These are phyloP conservation scores for Fomitiporia mediterranea DNA, from an alignment of 1,284 basidiomycete genomes.

Conservation along the genomic window DNA sequence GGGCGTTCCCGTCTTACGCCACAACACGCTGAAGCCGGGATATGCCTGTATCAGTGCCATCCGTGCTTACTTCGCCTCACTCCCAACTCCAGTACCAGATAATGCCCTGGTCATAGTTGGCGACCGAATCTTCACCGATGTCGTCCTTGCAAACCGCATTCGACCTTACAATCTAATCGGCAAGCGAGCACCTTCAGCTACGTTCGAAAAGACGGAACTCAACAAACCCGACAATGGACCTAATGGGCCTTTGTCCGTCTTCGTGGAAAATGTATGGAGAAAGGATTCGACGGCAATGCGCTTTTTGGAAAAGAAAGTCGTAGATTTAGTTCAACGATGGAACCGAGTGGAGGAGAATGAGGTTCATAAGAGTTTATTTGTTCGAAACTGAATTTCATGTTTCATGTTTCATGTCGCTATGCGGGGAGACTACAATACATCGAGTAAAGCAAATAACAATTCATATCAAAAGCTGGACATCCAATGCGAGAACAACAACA, in stretches of 20 bases:
- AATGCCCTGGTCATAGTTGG: constrained; percentile 78
- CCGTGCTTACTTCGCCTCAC: constrained; percentile 57
- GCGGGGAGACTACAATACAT: neutral
- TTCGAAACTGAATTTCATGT: neutral
- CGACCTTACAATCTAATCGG: constrained; percentile 23
- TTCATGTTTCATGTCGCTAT: neutral
- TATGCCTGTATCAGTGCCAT: constrained; percentile 70
- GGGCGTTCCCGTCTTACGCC: constrained; percentile 78
- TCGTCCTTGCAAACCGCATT: constrained; percentile 82
- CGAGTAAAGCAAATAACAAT: neutral
- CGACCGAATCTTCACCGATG: constrained; percentile 88
- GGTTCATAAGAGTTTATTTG: neutral
- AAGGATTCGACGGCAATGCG: constrained; percentile 57
- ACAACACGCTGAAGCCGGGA: constrained; percentile 71
- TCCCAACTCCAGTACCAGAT: constrained; percentile 46
- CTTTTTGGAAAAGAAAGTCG: constrained; percentile 48
- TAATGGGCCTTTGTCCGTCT: constrained; percentile 55
- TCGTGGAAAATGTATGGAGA: constrained; percentile 66
- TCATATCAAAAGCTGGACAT: neutral
- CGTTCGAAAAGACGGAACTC: neutral
- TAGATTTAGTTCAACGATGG: constrained; percentile 43
- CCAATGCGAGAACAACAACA: neutral
- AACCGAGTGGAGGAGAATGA: constrained; percentile 8
- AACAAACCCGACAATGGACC: neutral
- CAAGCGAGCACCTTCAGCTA: constrained; percentile 6